Conservation (phyloP, 805 yeast species). For the Jamesozyma gamospora region DNA sequence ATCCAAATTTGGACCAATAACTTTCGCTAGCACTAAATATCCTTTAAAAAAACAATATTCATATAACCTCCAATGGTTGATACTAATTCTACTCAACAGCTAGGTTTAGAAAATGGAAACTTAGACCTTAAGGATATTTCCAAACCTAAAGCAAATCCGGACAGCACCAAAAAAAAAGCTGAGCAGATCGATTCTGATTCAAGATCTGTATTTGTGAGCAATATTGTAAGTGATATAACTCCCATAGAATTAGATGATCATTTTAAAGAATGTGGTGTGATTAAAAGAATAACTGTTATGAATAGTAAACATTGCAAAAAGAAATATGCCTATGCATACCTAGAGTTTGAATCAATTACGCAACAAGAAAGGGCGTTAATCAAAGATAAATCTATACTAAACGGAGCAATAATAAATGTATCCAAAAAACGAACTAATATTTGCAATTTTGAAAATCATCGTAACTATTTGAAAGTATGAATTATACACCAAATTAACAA, state of each 20-base stretch:
- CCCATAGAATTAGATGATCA: conserved; percentile 42
- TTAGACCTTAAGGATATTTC: too few species aligned
- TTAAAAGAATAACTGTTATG: conserved; percentile 45
- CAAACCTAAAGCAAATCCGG: background rate
- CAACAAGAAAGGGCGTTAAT: conserved; percentile 40
- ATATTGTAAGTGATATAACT: conserved; percentile 38
- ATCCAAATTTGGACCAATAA: too few species aligned
- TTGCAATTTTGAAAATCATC: too few species aligned
- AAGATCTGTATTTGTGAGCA: conserved; percentile 46
- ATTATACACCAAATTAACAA: too few species aligned
- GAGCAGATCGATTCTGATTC: conserved; percentile 39
- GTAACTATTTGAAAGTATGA: too few species aligned
- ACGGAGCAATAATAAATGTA: conserved; percentile 40
- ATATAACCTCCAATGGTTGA: too few species aligned
- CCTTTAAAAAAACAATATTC: too few species aligned
- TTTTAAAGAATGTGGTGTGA: conserved; percentile 36
- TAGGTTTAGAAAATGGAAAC: too few species aligned
- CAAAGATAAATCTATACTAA: conserved; percentile 34
- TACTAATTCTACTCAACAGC: too few species aligned
- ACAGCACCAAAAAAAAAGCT: background rate
- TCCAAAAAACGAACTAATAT: conserved; percentile 44
- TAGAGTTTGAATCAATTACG: conserved; percentile 40
- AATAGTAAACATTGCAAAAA: conserved; percentile 31
- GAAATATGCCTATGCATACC: conserved; percentile 54
- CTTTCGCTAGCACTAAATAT: too few species aligned